Conservation (phyloP, 441 rosid genomes). For the Syzygium syzygioides region DNA sequence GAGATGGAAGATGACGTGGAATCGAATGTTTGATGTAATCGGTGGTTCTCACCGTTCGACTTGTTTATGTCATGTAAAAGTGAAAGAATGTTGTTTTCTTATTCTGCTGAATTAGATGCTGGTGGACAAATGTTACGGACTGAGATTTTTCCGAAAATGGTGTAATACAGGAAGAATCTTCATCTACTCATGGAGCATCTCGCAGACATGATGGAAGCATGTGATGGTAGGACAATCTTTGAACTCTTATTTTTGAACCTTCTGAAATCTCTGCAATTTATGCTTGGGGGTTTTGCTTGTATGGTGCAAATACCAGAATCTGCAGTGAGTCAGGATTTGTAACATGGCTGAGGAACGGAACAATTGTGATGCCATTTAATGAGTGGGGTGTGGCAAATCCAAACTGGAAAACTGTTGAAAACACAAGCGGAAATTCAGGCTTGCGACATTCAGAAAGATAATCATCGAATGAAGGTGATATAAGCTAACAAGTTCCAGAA, state of each 20-base stretch:
- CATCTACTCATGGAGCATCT: background rate
- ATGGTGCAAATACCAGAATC: background rate
- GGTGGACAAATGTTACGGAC: background rate
- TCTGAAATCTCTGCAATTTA: background rate
- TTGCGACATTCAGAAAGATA: background rate
- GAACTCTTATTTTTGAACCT: background rate
- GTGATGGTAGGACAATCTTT: background rate
- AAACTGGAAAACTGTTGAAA: background rate
- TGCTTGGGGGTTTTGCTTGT: background rate
- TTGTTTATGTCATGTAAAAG: background rate
- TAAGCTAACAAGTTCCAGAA: background rate
- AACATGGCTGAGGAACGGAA: background rate
- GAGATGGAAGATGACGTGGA: slow-evolving; percentile 53
- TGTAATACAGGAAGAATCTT: background rate
- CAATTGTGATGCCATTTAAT: background rate
- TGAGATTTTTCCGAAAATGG: background rate
- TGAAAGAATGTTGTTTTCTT: background rate
- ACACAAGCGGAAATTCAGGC: background rate
- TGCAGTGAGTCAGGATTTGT: background rate
- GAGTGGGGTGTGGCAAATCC: no score
- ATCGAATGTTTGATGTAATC: slow-evolving; percentile 24
- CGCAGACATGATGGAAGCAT: background rate
- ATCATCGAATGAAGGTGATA: background rate
- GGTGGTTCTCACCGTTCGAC: background rate
- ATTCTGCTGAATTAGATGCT: background rate